Evolutionary conservation across 1,284 basidiomycete genomes (phyloP).

Genomic region (Cerioporus squamosus): DNA sequence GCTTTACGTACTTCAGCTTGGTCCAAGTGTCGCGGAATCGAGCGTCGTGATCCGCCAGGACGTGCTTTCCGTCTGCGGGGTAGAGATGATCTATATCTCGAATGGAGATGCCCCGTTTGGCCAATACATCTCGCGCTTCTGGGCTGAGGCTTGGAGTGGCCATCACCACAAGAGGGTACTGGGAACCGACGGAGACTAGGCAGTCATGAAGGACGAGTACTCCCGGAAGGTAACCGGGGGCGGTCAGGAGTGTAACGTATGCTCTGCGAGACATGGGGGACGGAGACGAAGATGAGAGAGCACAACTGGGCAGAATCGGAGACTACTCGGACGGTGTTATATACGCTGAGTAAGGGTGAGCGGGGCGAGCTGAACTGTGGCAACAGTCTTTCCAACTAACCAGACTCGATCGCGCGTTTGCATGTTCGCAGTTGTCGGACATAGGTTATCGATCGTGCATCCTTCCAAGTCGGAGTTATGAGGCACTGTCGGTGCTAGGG

Average conservation of each 20-base stretch:
- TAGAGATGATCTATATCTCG: slow-evolving; percentile 64
- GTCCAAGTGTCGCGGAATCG: slow-evolving; percentile 91
- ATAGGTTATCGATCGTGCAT: too few species aligned
- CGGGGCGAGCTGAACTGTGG: neutral
- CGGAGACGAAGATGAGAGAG: neutral
- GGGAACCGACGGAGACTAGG: slow-evolving; percentile 64
- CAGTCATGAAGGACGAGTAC: slow-evolving; percentile 75
- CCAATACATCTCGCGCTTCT: slow-evolving; percentile 59
- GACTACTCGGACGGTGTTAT: neutral
- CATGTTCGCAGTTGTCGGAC: too few species aligned
- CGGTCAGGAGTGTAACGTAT: slow-evolving; percentile 72
- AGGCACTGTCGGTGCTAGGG: too few species aligned
- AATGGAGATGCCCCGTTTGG: slow-evolving; percentile 55
- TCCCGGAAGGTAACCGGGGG: slow-evolving; percentile 72
- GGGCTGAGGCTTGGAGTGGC: slow-evolving; percentile 66
- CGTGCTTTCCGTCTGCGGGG: slow-evolving; percentile 57
- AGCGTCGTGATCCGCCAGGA: slow-evolving; percentile 54
- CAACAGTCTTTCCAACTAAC: neutral
- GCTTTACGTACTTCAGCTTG: slow-evolving; percentile 70
- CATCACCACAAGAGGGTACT: slow-evolving; percentile 86
- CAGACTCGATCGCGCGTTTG: too few species aligned
- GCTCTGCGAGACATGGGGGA: slow-evolving; percentile 43
- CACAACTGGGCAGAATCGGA: neutral
- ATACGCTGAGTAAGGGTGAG: neutral
- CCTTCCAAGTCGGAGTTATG: too few species aligned